phyloP scores from a whole-genome alignment of 768 basidiomycete genomes.

The Macrolepiota fuliginosa region DNA sequence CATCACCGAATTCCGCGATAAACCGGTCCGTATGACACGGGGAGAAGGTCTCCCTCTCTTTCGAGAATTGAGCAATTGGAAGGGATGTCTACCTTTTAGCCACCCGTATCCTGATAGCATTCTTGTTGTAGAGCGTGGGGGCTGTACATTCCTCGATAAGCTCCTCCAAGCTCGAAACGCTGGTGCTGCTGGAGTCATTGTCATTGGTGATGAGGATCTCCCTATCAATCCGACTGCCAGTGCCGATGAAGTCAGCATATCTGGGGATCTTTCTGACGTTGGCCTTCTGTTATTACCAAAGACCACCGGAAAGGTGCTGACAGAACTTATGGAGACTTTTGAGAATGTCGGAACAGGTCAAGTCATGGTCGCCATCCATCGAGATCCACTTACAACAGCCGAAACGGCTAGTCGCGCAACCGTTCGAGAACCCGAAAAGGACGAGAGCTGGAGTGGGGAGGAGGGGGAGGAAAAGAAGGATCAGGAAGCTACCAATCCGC shows the following conservation, averaged over 20 bases:
- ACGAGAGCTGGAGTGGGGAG: conserved; percentile 22
- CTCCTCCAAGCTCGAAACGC: conserved; percentile 63
- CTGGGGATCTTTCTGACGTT: conserved; percentile 56
- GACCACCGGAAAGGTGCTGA: conserved; percentile 49
- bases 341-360: conserved; percentile 45
- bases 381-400: conserved; percentile 4
- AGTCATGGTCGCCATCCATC: conserved; percentile 50
- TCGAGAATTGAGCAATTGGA: conserved; percentile 47
- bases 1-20: conserved; percentile 16
- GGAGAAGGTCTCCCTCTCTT: conserved; percentile 54
- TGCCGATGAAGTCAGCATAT: conserved; percentile 49
- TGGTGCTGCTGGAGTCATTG: conserved; percentile 76
- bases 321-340: conserved; percentile 52
- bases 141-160: conserved; percentile 89
- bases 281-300: conserved; percentile 58
- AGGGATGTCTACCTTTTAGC: conserved; percentile 61
- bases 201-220: conserved; percentile 62
- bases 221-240: conserved; percentile 67
- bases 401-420: not conserved
- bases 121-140: conserved; percentile 70
- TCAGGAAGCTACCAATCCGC: conserved; percentile 30
- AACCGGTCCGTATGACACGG: conserved; percentile 43
- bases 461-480: conserved; percentile 16
- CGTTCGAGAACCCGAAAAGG: conserved; percentile 20
- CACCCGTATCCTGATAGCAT: conserved; percentile 46